These are phyloP conservation scores for Phytopythium vexans DNA, from an alignment of 352 stramenopile species.

Conservation along the genomic window DNA sequence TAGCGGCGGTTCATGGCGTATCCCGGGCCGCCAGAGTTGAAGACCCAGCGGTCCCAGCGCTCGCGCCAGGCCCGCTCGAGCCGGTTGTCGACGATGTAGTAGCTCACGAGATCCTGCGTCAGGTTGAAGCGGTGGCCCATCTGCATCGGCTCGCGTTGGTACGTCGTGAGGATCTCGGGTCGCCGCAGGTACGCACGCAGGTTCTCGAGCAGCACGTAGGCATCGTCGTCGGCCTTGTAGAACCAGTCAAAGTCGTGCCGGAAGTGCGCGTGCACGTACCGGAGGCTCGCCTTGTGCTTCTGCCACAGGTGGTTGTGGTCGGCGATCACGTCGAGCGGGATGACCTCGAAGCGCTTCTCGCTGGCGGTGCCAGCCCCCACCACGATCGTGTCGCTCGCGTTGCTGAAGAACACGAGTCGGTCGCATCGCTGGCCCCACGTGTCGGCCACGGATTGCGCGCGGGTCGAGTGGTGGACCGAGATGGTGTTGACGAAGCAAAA, in stretches of 20 bases:
- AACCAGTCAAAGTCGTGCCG: slow-evolving; percentile 85
- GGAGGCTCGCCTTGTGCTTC: slow-evolving; percentile 75
- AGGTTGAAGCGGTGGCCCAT: slow-evolving; percentile 82
- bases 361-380: slow-evolving; percentile 18
- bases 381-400: slow-evolving; percentile 48
- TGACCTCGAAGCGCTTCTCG: slow-evolving; percentile 45
- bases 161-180: slow-evolving; percentile 62
- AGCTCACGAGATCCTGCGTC: slow-evolving; percentile 61
- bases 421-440: slow-evolving; percentile 82
- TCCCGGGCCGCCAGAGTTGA: slow-evolving; percentile 75
- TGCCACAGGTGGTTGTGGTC: slow-evolving; percentile 84
- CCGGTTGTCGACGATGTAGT: slow-evolving; percentile 70
- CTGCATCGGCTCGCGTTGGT: slow-evolving; percentile 60
- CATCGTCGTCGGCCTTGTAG: slow-evolving; percentile 84
- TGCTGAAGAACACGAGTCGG: slow-evolving; percentile 83
- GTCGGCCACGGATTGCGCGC: slow-evolving; percentile 62
- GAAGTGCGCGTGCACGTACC: slow-evolving; percentile 67
- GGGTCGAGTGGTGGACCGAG: slow-evolving; percentile 57
- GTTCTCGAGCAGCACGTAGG: slow-evolving; percentile 82
- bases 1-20: slow-evolving; percentile 81
- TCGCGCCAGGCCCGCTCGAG: slow-evolving; percentile 51
- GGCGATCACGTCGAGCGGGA: slow-evolving; percentile 60
- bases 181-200: slow-evolving; percentile 53
- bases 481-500: slow-evolving; percentile 86
- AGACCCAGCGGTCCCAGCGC: slow-evolving; percentile 71